These are phyloP conservation scores for Ceratobasidium sp. DNA, from an alignment of 1,284 basidiomycete genomes.

Conservation along the genomic window DNA sequence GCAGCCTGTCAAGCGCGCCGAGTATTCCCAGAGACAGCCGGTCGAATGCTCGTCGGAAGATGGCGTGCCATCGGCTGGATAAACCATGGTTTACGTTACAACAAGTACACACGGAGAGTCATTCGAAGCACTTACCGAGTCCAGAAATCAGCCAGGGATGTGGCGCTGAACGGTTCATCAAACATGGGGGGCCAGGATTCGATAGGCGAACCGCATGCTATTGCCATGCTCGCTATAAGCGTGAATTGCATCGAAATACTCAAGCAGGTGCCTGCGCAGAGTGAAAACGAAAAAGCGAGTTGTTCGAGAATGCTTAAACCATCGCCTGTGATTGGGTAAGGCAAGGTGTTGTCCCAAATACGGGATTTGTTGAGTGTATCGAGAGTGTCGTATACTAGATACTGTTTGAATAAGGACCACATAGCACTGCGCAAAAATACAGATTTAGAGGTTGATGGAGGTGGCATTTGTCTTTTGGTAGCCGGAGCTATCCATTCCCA, in stretches of 20 bases:
- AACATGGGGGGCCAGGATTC: constrained; percentile 48
- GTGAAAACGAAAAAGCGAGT: constrained; percentile 35
- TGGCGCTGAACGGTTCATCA: constrained; percentile 36
- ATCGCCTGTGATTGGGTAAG: constrained; percentile 30
- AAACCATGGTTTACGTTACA: not conserved
- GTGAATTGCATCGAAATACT: constrained; percentile 25
- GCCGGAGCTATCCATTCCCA: constrained; percentile 48
- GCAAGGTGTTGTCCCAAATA: constrained; percentile 17
- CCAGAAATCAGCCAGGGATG: constrained; percentile 46
- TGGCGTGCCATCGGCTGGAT: constrained; percentile 40
- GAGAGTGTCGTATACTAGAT: constrained; percentile 45
- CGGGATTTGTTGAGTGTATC: constrained; percentile 46
- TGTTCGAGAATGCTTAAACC: constrained; percentile 23
- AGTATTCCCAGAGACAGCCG: constrained; percentile 22
- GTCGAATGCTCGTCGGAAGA: constrained; percentile 42
- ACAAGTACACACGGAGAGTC: not conserved
- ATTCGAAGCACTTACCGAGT: constrained; percentile 1
- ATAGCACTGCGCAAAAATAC: constrained; percentile 27
- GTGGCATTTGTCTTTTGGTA: not conserved
- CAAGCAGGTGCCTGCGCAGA: constrained; percentile 27
- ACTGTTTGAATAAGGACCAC: constrained; percentile 36
- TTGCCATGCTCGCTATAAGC: constrained; percentile 5
- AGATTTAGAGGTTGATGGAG: not conserved
- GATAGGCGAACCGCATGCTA: constrained; percentile 32
- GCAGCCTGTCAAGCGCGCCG: not conserved